phyloP scores from a whole-genome alignment of 768 basidiomycete species.

The Russula griseocarnosa region DNA sequence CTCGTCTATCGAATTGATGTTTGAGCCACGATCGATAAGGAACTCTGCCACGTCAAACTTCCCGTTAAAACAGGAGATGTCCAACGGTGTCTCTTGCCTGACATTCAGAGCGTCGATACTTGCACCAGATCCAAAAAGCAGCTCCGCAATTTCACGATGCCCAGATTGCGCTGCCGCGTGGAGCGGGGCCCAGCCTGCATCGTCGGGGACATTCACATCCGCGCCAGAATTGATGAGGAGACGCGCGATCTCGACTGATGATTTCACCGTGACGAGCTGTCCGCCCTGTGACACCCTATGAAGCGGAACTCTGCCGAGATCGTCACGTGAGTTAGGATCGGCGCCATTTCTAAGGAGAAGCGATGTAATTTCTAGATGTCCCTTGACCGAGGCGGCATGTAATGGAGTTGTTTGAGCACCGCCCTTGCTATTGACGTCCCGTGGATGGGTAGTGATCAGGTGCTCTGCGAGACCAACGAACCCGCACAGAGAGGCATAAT shows the following conservation, averaged over 20 bases:
- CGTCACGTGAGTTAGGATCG: background rate
- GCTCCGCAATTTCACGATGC: background rate
- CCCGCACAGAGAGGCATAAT: conserved; percentile 14
- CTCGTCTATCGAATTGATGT: too few species aligned
- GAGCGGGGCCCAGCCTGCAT: conserved; percentile 1
- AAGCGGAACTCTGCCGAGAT: background rate
- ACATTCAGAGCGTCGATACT: background rate
- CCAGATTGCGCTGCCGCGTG: conserved; percentile 8
- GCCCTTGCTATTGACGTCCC: background rate
- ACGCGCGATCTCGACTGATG: background rate
- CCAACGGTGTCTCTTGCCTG: background rate
- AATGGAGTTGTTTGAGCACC: background rate
- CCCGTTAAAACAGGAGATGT: too few species aligned
- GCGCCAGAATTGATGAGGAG: background rate
- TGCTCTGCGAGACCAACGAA: conserved; percentile 1
- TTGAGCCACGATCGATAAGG: too few species aligned
- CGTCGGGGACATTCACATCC: background rate
- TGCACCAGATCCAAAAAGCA: background rate
- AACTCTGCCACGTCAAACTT: too few species aligned
- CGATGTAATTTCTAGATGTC: background rate
- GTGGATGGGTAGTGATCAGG: background rate
- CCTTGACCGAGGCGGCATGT: background rate
- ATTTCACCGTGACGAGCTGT: background rate
- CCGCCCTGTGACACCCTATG: background rate
- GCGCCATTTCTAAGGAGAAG: conserved; percentile 3